These are phyloP conservation scores for Candida mesenterica DNA, from an alignment of 1,139 yeast genomes.

Conservation along the genomic window DNA sequence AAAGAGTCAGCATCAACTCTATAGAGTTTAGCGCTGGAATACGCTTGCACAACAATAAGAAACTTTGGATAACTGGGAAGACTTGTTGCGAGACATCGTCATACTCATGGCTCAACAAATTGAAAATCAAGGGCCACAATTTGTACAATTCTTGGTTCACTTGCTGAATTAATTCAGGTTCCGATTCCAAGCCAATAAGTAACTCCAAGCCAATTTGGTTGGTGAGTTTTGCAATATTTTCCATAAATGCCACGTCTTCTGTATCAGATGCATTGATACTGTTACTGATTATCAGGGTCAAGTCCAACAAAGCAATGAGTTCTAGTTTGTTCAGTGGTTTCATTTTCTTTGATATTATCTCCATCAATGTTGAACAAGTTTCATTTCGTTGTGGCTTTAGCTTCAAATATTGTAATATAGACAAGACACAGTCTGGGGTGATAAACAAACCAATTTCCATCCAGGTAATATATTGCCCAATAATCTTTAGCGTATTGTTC, in stretches of 20 bases:
- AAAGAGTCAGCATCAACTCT: slow-evolving; percentile 59
- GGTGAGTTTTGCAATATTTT: slow-evolving; percentile 70
- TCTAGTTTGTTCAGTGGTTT: slow-evolving; percentile 81
- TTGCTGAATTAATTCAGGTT: slow-evolving; percentile 45
- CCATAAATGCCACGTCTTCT: slow-evolving; percentile 66
- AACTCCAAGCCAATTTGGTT: slow-evolving; percentile 78
- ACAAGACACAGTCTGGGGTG: slow-evolving; percentile 59
- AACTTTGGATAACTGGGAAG: slow-evolving; percentile 76
- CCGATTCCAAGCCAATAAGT: slow-evolving; percentile 58
- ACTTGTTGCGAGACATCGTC: slow-evolving; percentile 87
- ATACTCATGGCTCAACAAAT: slow-evolving; percentile 73
- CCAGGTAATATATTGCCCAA: slow-evolving; percentile 93
- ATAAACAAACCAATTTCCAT: slow-evolving; percentile 84
- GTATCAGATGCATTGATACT: slow-evolving; percentile 33
- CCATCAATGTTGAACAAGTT: slow-evolving; percentile 74
- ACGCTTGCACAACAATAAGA: slow-evolving; percentile 68
- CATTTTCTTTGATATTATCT: slow-evolving; percentile 90
- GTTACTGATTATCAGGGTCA: slow-evolving; percentile 53
- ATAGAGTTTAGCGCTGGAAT: slow-evolving; percentile 32
- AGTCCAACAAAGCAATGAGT: slow-evolving; percentile 64
- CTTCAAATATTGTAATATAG: slow-evolving; percentile 63
- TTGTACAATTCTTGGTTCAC: slow-evolving; percentile 30
- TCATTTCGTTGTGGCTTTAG: slow-evolving; percentile 46
- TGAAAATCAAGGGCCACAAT: slow-evolving; percentile 71
- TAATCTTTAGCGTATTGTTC: slow-evolving; percentile 58